These are phyloP conservation scores for Scheffersomyces ergatensis DNA, from an alignment of 805 yeast genomes.

Conservation along the genomic window DNA sequence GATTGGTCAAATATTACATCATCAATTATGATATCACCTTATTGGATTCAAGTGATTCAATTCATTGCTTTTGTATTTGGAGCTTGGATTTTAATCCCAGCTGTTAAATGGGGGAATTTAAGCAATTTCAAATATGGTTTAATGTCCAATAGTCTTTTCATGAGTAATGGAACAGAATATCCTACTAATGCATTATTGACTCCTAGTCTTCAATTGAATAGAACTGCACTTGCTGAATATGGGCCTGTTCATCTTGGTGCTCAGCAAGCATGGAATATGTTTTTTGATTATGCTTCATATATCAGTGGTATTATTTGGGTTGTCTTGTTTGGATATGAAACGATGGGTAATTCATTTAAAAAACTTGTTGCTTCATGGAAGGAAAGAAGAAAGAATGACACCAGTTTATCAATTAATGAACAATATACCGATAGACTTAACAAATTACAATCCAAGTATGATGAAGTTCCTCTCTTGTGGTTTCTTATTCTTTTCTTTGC, in stretches of 20 bases:
- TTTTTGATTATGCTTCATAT: conserved; percentile 48
- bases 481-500: conserved; percentile 28
- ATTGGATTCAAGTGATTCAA: conserved; percentile 46
- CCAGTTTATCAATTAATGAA: conserved; percentile 5
- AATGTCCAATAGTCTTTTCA: conserved; percentile 43
- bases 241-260: conserved; percentile 47
- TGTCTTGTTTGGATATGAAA: conserved; percentile 24
- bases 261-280: conserved; percentile 45
- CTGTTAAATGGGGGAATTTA: conserved; percentile 40
- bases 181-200: conserved; percentile 40
- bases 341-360: conserved; percentile 13
- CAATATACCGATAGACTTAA: conserved; percentile 38
- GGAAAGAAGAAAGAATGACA: background rate
- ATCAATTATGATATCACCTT: conserved; percentile 44
- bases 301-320: conserved; percentile 44
- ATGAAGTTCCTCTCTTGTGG: conserved; percentile 43
- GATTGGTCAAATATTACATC: conserved; percentile 52
- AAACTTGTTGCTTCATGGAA: conserved; percentile 5
- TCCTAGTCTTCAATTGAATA: conserved; percentile 32
- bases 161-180: conserved; percentile 31
- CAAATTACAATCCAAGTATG: conserved; percentile 32
- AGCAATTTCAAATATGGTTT: conserved; percentile 30
- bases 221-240: conserved; percentile 36
- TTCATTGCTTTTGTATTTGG: conserved; percentile 41
- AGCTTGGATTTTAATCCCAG: conserved; percentile 45